A percentile compares a stretch with the other conserved stretches of the same genome.
Evolutionary conservation across 345 rosid species (phyloP).

Genomic region (Rhodomyrtus tomentosa): DNA sequence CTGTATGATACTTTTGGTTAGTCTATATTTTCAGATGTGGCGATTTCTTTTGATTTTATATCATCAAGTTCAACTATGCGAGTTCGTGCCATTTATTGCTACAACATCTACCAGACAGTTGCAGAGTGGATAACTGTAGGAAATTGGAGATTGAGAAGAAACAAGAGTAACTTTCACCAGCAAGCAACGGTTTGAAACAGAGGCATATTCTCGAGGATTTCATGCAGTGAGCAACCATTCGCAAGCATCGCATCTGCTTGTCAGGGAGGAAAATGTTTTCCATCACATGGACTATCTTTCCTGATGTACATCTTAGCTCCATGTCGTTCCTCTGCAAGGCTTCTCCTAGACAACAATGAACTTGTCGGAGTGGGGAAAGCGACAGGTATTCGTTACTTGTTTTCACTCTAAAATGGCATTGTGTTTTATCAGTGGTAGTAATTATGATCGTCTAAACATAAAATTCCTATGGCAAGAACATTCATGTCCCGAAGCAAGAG

Average conservation of each 20-base stretch:
- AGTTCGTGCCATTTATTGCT: neutral
- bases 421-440: neutral
- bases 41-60: too few species aligned
- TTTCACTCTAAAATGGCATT: neutral
- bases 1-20: too few species aligned
- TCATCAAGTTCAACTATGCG: neutral
- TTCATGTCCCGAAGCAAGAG: neutral
- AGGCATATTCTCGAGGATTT: neutral
- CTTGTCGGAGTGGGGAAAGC: neutral
- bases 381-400: neutral
- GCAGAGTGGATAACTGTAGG: neutral
- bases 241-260: neutral
- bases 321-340: neutral
- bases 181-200: neutral
- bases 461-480: neutral
- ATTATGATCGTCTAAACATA: neutral
- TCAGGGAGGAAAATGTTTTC: neutral
- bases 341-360: neutral
- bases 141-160: neutral
- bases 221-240: neutral
- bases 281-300: neutral
- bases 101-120: neutral
- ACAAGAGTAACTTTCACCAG: neutral
- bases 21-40: too few species aligned
- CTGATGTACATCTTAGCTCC: neutral